A percentile compares a stretch with the other conserved stretches of the same genome.
Evolutionary conservation across 2,329 filamentous ascomycete species (phyloP).

Genomic region (Rhynchosporium secalis): DNA sequence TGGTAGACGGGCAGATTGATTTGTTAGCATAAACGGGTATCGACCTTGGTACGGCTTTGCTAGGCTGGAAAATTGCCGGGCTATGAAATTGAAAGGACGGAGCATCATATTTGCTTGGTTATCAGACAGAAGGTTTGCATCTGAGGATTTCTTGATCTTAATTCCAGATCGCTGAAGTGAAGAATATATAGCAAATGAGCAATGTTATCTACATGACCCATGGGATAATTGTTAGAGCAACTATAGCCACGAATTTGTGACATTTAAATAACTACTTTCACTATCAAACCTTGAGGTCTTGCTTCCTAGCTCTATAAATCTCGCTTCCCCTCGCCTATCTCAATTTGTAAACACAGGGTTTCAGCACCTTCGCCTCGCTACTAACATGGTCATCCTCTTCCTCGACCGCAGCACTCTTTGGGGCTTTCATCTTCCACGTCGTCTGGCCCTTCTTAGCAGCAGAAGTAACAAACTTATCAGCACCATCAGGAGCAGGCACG

Average conservation of each 20-base stretch:
- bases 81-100: background rate
- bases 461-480: conserved; percentile 40
- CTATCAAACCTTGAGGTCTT: background rate
- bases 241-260: too few species aligned
- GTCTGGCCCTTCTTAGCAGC: conserved; percentile 52
- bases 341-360: conserved; percentile 95
- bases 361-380: conserved; percentile 70
- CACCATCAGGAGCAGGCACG: conserved; percentile 45
- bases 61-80: background rate
- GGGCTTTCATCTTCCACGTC: conserved; percentile 65
- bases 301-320: background rate
- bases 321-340: conserved; percentile 43
- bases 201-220: background rate
- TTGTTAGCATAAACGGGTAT: background rate
- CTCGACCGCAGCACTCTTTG: conserved; percentile 41
- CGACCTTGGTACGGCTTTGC: background rate
- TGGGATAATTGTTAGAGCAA: background rate
- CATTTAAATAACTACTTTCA: background rate
- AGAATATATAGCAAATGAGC: conserved; percentile 1
- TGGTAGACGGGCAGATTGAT: conserved; percentile 13
- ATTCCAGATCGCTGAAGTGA: background rate
- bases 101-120: conserved; percentile 17
- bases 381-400: conserved; percentile 72
- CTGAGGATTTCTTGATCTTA: background rate
- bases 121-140: background rate